These are phyloP conservation scores for Halenospora varia DNA, from an alignment of 495 filamentous ascomycete species.

Conservation along the genomic window DNA sequence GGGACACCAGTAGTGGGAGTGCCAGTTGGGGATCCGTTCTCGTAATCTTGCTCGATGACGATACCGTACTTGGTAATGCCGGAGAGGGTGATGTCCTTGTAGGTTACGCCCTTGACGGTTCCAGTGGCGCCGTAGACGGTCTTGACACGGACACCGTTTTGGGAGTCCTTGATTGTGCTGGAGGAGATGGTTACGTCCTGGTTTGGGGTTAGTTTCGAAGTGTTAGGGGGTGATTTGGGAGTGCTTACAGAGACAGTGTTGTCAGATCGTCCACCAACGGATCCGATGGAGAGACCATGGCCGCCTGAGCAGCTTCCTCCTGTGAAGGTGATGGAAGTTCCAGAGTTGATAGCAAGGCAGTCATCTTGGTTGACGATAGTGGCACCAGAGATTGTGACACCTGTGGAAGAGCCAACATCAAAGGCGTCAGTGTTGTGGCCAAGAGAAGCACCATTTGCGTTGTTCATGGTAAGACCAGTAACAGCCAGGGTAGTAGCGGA, in stretches of 20 bases:
- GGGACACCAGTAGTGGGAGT: constrained; percentile 56
- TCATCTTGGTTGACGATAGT: constrained; percentile 63
- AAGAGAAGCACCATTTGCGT: constrained; percentile 48
- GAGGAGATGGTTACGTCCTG: constrained; percentile 49
- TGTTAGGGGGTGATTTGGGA: no score
- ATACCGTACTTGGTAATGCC: constrained; percentile 59
- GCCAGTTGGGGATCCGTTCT: constrained; percentile 59
- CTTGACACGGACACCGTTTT: constrained; percentile 61
- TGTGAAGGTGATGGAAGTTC: constrained; percentile 51
- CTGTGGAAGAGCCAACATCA: constrained; percentile 44
- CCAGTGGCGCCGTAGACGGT: constrained; percentile 54
- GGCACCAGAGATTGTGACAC: constrained; percentile 50
- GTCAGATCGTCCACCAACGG: constrained; percentile 54
- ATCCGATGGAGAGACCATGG: constrained; percentile 66
- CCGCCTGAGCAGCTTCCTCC: constrained; percentile 50
- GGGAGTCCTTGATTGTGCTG: constrained; percentile 48
- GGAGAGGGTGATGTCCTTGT: constrained; percentile 53
- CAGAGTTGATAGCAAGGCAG: constrained; percentile 58
- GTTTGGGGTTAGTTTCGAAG: no score
- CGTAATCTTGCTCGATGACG: constrained; percentile 66
- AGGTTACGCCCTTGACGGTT: constrained; percentile 53
- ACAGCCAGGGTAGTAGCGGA: constrained; percentile 42
- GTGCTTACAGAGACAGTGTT: no score
- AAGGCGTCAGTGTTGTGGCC: constrained; percentile 67
- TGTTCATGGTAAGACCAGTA: constrained; percentile 53